Conservation (phyloP, 192 early-diverging fungal species). For the Coemansia sp. region DNA sequence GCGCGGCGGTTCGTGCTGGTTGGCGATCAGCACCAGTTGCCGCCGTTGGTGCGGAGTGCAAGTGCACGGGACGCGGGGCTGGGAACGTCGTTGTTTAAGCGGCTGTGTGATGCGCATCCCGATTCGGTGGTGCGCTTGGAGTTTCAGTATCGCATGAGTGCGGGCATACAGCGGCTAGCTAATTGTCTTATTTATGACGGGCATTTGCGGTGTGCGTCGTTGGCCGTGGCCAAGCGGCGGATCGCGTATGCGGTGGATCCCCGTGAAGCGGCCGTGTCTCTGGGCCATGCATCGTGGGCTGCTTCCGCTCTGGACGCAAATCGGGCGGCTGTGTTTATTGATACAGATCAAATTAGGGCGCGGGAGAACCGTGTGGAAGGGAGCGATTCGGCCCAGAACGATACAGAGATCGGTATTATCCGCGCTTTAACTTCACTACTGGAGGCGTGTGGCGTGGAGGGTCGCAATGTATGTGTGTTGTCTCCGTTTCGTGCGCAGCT, state of each 20-base stretch:
- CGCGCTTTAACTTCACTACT: conserved; percentile 57
- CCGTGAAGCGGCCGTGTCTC: not conserved
- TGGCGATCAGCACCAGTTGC: conserved; percentile 94
- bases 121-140: conserved; percentile 67
- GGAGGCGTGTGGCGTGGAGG: conserved; percentile 61
- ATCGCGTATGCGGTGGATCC: conserved; percentile 32
- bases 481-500: conserved; percentile 80
- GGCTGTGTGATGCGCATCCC: conserved; percentile 78
- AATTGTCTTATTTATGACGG: conserved; percentile 83
- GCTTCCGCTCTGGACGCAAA: conserved; percentile 60
- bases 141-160: conserved; percentile 92
- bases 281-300: conserved; percentile 57
- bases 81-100: conserved; percentile 73
- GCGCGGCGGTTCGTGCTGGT: conserved; percentile 87
- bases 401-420: conserved; percentile 65
- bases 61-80: conserved; percentile 36
- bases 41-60: conserved; percentile 72
- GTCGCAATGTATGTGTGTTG: conserved; percentile 73
- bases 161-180: conserved; percentile 80
- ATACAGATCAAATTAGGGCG: conserved; percentile 72
- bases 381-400: conserved; percentile 65
- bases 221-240: conserved; percentile 58
- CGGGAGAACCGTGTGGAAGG: conserved; percentile 56
- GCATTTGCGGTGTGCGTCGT: conserved; percentile 71
- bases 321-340: conserved; percentile 70